Evolutionary conservation across 495 filamentous ascomycete species (phyloP), one percentile per base, ranked within the genome.

Genomic region (Talaromyces liani): DNA sequence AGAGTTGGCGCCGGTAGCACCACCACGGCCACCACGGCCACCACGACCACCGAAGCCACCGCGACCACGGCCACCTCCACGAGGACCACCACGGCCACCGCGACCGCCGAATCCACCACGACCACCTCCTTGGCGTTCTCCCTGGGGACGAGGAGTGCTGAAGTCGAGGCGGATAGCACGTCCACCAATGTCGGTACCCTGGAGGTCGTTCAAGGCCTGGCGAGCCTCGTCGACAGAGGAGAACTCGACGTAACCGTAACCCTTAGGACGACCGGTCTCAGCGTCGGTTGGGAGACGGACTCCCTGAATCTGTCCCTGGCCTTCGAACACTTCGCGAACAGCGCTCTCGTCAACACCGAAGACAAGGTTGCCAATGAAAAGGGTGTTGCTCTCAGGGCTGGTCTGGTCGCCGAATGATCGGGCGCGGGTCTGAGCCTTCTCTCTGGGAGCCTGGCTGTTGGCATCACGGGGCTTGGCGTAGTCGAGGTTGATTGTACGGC

Each of bases 181-280:
- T 58, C 91, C 92, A 67, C 83, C 85, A 65, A 98, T 81, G 51
- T 89, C 84, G 64, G 82, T 78, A 65, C 94, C 94, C 60, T 88
- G 85, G 74, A 91, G 87, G n/a, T 78, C 78, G 67, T 87, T 84
- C 64, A 90, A 87, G 29, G 89, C 94, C 61, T 76, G 75, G 77
- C 88, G 89, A 61, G 94, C 91, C 70, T 97, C 93, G 10, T 97
- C 94, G 59, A 96, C 77, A 12, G 88, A 90, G 47, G 77, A 75
- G 81, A 90, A 96, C 68, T 88, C 87, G 58, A 98, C 88, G 74
- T 98, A 98, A 56, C 91, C 95, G 73, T 95, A 98, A 61, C 94
- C 94, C 85, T 98, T 97, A 72, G 85, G 89, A 61, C 87, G 85
- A 56, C 93, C 94, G 64, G 87, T 84, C 33, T 96, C 92, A 82